phyloP scores from a whole-genome alignment of 192 early-diverging fungal species.

The Globomyces pollinis-pini region DNA sequence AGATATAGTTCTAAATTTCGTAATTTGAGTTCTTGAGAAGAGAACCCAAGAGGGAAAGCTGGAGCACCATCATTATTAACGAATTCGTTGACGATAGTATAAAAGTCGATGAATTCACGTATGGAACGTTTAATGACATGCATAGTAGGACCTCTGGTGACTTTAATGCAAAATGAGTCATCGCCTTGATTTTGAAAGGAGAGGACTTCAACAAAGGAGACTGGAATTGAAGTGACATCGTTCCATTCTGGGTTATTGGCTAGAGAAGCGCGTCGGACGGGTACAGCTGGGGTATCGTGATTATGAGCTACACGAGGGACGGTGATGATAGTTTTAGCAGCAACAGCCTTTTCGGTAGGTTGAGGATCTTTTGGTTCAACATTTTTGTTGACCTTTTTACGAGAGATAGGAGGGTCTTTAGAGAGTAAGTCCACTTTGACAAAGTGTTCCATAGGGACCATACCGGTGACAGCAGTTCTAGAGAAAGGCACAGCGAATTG shows the following conservation, averaged over 20 bases:
- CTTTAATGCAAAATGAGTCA: slow-evolving; percentile 6
- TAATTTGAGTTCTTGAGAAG: slow-evolving; percentile 3
- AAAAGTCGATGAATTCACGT: neutral
- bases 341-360: neutral
- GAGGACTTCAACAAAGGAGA: slow-evolving; percentile 3
- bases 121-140: slow-evolving; percentile 7
- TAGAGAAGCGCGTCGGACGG: neutral
- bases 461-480: slow-evolving; percentile 37
- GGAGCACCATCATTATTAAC: neutral
- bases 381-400: neutral
- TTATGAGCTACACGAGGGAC: neutral
- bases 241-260: slow-evolving; percentile 10
- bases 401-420: slow-evolving; percentile 17
- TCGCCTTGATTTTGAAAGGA: neutral
- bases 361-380: neutral
- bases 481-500: slow-evolving; percentile 45
- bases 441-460: slow-evolving; percentile 39
- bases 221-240: neutral
- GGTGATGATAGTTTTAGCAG: neutral
- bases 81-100: neutral
- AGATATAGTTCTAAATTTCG: slow-evolving; percentile 3
- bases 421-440: slow-evolving; percentile 32
- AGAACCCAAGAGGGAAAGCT: neutral
- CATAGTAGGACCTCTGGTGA: neutral
- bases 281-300: neutral